Base-by-base conservation (phyloP, 179 eudicot species). In the Spergularia azorica region DNA sequence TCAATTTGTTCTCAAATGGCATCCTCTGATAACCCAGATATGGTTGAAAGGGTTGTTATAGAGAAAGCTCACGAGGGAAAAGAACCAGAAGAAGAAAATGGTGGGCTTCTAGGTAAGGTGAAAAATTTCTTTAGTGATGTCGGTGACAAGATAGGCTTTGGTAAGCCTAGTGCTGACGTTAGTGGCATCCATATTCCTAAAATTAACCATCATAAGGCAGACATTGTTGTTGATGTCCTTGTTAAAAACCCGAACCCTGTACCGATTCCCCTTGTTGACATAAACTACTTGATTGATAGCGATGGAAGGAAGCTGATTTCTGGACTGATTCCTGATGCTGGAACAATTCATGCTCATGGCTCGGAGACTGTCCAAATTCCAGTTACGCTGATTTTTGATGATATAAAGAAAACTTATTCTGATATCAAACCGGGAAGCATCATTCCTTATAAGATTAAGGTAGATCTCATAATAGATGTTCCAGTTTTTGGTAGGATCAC, bases 121-220 rank as follows among this genome's bases (percentile, higher is more conserved):
- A 93, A 93, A 82, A 91, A 77, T 85, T 93, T 95, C 76, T 84
- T 95, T 67, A 89, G 89, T 0, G 98, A 90, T 56, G 81, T 95
- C 21, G 98, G 98, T 56, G 98, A 95, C 84, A 95, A 93, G 87
- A 88, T 95, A 59, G 97, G 95, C 58, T 95, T 95, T 71, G 93
- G 97, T 46, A 93, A 93, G 83, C 99, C 99, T 67, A 88, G 92
- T 57, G 97, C 99, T 46, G 94, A 93, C 82, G 92, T 95, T 46
- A 26, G 86, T 26, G 94, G 73, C 36, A 81, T 95, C 74, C 99
- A 90, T 77, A 79, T 95, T 59, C 94, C 97, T 41, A 74, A 80
- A 51, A 93, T 95, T 66, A 85, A 85, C 82, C 97, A 85, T 67
- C 80, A 89, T 26, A 87, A 82, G 81, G 95, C 90, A n/a, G 97